phyloP scores from a whole-genome alignment of 164 flowering plant species.

The Litsea cubeba region DNA sequence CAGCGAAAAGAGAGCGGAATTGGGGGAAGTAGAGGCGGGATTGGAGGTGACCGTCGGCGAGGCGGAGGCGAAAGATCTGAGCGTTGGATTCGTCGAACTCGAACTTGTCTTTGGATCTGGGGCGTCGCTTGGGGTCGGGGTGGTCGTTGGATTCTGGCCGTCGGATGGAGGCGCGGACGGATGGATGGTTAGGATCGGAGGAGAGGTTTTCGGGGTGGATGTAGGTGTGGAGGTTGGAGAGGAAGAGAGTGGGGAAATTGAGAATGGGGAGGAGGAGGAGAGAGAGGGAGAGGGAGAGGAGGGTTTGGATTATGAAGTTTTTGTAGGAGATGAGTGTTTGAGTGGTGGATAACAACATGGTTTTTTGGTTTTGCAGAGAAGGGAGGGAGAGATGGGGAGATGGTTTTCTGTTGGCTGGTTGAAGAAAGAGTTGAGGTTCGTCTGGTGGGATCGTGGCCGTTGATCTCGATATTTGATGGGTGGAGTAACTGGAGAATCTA shows the following conservation, averaged over 20 bases:
- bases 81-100: conserved; percentile 90
- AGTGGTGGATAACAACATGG: neutral
- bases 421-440: neutral
- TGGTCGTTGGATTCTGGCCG: conserved; percentile 40
- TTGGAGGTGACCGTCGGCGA: conserved; percentile 54
- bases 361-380: neutral
- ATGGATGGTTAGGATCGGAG: conserved; percentile 22
- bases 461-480: neutral
- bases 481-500: neutral
- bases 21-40: conserved; percentile 53
- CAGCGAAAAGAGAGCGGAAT: conserved; percentile 37
- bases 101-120: conserved; percentile 50
- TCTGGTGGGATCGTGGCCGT: neutral
- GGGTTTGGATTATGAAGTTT: conserved; percentile 38
- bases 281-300: conserved; percentile 40
- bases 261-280: conserved; percentile 39
- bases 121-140: conserved; percentile 32
- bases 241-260: conserved; percentile 53
- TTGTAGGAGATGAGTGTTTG: conserved; percentile 20
- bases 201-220: conserved; percentile 74
- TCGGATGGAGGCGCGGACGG: conserved; percentile 65
- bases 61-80: conserved; percentile 84
- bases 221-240: conserved; percentile 71
- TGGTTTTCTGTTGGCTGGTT: neutral
- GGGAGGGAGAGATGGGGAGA: neutral